phyloP scores from a whole-genome alignment of 164 flowering plant genomes.

The Platanus orientalis region DNA sequence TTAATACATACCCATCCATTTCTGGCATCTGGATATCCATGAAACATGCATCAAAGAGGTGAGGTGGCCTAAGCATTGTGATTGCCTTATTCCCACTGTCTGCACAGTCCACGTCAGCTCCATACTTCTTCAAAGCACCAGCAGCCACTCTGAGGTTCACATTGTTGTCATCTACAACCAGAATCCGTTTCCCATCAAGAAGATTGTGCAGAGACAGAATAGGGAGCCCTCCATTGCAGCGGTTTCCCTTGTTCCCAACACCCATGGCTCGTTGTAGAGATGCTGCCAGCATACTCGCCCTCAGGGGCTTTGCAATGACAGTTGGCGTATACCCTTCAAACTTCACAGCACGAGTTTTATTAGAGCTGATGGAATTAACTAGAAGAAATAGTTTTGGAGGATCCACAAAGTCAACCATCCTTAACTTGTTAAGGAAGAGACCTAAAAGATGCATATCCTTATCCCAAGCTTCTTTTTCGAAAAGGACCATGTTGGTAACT shows the following conservation, averaged over 20 bases:
- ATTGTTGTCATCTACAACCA: constrained; percentile 82
- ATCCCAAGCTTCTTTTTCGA: constrained; percentile 83
- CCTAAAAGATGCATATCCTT: constrained; percentile 26
- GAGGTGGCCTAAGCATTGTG: constrained; percentile 63
- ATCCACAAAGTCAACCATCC: constrained; percentile 17
- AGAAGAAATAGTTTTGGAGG: constrained; percentile 62
- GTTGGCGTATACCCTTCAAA: constrained; percentile 29
- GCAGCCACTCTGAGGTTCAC: constrained; percentile 89
- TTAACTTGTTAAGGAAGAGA: constrained; percentile 32
- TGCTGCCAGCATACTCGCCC: constrained; percentile 82
- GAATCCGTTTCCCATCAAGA: constrained; percentile 67
- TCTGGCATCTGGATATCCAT: constrained; percentile 99
- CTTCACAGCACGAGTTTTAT: constrained; percentile 17
- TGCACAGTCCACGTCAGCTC: constrained; percentile 77
- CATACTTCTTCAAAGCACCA: constrained; percentile 84
- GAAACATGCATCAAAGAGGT: constrained; percentile 85
- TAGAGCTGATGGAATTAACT: constrained; percentile 39
- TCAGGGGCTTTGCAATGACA: constrained; percentile 73
- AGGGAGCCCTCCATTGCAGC: constrained; percentile 42
- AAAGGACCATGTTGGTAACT: constrained; percentile 44
- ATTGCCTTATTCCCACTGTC: constrained; percentile 70
- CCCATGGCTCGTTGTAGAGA: constrained; percentile 75
- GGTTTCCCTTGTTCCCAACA: constrained; percentile 44
- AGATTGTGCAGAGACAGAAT: constrained; percentile 45
- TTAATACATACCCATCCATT: constrained; percentile 82